Base-by-base conservation (phyloP, 2,329 filamentous ascomycete species). In the Pseudogymnoascus sp. region DNA sequence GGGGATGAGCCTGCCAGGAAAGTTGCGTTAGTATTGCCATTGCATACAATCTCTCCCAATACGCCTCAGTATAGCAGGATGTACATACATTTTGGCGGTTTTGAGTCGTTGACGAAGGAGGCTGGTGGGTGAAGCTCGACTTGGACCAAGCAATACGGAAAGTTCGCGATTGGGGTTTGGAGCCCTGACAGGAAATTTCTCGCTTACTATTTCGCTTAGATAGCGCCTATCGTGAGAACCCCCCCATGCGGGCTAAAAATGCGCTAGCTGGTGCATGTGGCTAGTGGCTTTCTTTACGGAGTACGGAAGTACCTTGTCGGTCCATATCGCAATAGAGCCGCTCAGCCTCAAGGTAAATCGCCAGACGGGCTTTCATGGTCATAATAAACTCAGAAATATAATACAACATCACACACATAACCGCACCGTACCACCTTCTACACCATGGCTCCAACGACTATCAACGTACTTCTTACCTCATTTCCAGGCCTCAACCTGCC, bases 391-490 rank as follows among this genome's bases (percentile, higher is more conserved):
- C 16, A 21, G 28, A 34, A 21, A 34, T 57, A 34, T 57, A 57
- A 57, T 34, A 57, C 48, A 31, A 57, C 48, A 57, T 8, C 48
- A 19, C 28, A 34, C n/a, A 34, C 14, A 63, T 23, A 23, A 34
- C 36, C 34, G 23, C 16, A 19, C 51, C 13, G 34, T n/a, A 5
- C 21, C 5, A 11, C 31, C 34, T 7, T 60, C 28, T 16, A 21
- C 63, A 70, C 36, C 13, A 90, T 90, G 86, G 78, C 80, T 41
- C 71, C 80, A 1, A 76, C 75, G 67, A 84, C 79, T 41, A 79
- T 96, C 73, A 96, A 96, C 77, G 81, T 98, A 67, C 85, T 98
- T 65, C 80, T 99, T 66, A 88, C 91, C 70, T 91, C 89, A 67
- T 93, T 98, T 72, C 83, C 88, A 6, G 93, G 93, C 67, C 83